Conservation (phyloP, 2,329 filamentous ascomycete species). For the Tothia fuscella region DNA sequence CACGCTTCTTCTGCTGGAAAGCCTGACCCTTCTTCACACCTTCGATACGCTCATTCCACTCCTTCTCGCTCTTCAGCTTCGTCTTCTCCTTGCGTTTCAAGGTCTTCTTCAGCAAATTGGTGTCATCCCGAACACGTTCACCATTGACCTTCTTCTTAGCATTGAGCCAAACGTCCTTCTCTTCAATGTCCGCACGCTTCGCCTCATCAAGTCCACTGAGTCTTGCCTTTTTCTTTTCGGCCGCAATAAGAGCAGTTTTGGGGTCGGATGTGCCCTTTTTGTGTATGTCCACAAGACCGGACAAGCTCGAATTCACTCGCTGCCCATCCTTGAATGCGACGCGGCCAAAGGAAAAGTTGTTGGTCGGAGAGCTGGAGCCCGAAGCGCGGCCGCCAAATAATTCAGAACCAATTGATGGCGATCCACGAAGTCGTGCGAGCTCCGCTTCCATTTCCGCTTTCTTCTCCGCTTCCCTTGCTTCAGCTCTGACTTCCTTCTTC, state of each 20-base stretch:
- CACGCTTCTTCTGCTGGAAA: constrained; percentile 37
- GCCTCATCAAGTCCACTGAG: constrained; percentile 62
- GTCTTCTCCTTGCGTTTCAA: constrained; percentile 82
- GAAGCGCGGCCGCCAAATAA: constrained; percentile 8
- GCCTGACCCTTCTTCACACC: constrained; percentile 35
- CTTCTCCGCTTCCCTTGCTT: constrained; percentile 54
- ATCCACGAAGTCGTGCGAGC: constrained; percentile 44
- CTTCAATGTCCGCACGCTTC: constrained; percentile 75
- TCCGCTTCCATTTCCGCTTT: constrained; percentile 45
- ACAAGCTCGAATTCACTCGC: constrained; percentile 59
- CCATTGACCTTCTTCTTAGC: constrained; percentile 82
- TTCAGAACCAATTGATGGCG: constrained; percentile 20
- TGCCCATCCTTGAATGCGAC: constrained; percentile 85
- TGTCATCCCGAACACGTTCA: constrained; percentile 79
- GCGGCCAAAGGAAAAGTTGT: constrained; percentile 69
- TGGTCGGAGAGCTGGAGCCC: constrained; percentile 32
- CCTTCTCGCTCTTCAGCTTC: constrained; percentile 85
- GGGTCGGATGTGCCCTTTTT: constrained; percentile 78
- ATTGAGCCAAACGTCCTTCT: constrained; percentile 90
- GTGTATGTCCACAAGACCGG: constrained; percentile 45
- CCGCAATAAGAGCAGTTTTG: constrained; percentile 72
- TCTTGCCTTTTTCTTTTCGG: constrained; percentile 76
- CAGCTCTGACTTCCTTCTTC: constrained; percentile 78
- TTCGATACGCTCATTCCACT: constrained; percentile 49
- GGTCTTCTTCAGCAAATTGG: constrained; percentile 73